Base-by-base conservation (phyloP, 2,329 filamentous ascomycete genomes). In the Aureobasidium pullulans region DNA sequence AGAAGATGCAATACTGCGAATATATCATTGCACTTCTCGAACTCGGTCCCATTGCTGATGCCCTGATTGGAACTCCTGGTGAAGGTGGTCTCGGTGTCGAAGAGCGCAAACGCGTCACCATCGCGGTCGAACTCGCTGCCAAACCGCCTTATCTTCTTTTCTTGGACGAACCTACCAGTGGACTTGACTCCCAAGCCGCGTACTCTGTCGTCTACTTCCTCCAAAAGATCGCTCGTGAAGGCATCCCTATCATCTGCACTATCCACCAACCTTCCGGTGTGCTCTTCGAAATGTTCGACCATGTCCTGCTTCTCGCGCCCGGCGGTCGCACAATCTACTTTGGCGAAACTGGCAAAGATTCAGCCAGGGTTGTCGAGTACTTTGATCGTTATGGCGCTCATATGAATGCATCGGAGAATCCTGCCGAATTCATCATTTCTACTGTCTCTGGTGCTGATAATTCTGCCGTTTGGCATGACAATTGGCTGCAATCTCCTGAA, bases 351-450 rank as follows among this genome's bases (percentile, higher is more conserved):
- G 76, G 76, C 52, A 59, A 73, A 23, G 72, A 76, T 61, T 76
- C 74, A 0, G 65, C 63, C 7, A 74, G 67, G 0, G 68, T 78
- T 0, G 65, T 76, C 3, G 64, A 75, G 36, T 78, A 78, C 70
- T 91, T 92, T 60, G 87, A 88, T 68, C 67, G 72, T 9, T 81
- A 87, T 59, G 87, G 87, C 3, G 85, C 82, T 1, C 76, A 81
- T 2, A 72, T 74, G 49, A 88, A 86, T 70, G 84, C 84, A 1
- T 66, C 75, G 0, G 81, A 82, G 6, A 93, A 93, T 72, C 89
- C 88, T 9, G 88, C 88, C 43, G 88, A 91, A 71, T 89, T 84
- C 82, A 90, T 90, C 86, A 69, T 79, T 46, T 75, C 77, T 57
- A 71, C 65, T 3, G 75, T 78, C 52, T 76, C 77, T 62, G 77